Evolutionary conservation across 805 yeast genomes (phyloP).

Genomic region (Candida xyloterini): DNA sequence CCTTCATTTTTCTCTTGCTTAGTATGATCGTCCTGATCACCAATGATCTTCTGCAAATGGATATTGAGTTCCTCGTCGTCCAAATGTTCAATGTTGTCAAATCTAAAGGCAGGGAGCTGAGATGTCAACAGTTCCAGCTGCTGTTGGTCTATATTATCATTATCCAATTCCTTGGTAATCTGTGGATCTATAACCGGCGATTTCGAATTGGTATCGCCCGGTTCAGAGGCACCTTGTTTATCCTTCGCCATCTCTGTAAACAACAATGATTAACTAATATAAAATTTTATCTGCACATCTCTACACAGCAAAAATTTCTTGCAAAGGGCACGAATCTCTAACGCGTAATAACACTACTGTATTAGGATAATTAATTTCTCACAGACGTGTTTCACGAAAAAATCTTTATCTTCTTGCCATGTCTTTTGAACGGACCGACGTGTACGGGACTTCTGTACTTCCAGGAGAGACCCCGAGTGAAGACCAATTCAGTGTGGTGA

Average conservation of each 20-base stretch:
- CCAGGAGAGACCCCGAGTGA: slow-evolving; percentile 77
- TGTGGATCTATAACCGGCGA: slow-evolving; percentile 12
- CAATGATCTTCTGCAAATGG: slow-evolving; percentile 29
- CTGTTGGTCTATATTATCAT: slow-evolving; percentile 7
- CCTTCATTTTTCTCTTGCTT: slow-evolving; percentile 2
- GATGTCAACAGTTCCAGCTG: slow-evolving; percentile 25
- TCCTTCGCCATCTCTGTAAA: slow-evolving; percentile 6
- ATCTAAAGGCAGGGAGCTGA: slow-evolving; percentile 24
- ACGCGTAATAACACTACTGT: slow-evolving; percentile 10
- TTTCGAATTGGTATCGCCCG: slow-evolving; percentile 1
- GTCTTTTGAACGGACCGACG: slow-evolving; percentile 75
- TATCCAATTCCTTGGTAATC: slow-evolving; percentile 17
- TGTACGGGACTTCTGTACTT: slow-evolving; percentile 74
- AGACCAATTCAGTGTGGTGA: slow-evolving; percentile 62
- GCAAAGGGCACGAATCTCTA: not conserved
- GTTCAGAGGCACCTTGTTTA: slow-evolving; percentile 1
- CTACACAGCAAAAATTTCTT: slow-evolving; percentile 6
- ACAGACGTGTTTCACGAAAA: slow-evolving; percentile 13
- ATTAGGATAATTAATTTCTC: slow-evolving; percentile 8
- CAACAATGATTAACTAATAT: slow-evolving; percentile 6
- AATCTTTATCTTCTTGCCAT: slow-evolving; percentile 30
- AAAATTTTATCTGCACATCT: slow-evolving; percentile 12
- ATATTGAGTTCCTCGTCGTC: slow-evolving; percentile 30
- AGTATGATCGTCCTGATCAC: slow-evolving; percentile 7
- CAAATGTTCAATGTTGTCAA: slow-evolving; percentile 24